phyloP scores from a whole-genome alignment of 1,139 yeast species.

The Saccharomycopsis crataegensis region DNA sequence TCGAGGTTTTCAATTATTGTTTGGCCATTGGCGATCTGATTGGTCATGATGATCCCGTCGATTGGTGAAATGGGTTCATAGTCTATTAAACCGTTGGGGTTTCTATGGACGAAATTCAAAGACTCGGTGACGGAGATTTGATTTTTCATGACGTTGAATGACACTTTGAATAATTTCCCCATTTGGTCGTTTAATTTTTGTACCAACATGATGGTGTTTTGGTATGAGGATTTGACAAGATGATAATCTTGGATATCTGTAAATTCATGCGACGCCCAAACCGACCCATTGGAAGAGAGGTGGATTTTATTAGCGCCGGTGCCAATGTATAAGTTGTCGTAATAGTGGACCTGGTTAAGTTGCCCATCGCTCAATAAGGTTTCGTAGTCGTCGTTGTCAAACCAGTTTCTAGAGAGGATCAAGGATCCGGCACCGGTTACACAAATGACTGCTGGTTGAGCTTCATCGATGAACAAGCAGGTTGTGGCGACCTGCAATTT shows the following conservation, averaged over 20 bases:
- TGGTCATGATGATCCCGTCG: slow-evolving; percentile 2
- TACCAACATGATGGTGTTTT: slow-evolving; percentile 4
- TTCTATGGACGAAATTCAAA: slow-evolving; percentile 1
- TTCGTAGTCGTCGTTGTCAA: not conserved
- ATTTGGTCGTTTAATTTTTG: not conserved
- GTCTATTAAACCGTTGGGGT: slow-evolving; percentile 2
- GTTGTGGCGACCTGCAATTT: not conserved
- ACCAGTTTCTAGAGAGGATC: not conserved
- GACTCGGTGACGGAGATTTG: not conserved
- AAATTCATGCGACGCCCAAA: slow-evolving; percentile 4
- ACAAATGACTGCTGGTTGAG: not conserved
- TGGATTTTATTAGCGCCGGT: not conserved
- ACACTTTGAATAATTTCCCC: slow-evolving; percentile 3
- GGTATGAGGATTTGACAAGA: slow-evolving; percentile 3
- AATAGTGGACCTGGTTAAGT: not conserved
- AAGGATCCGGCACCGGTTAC: slow-evolving; percentile 4
- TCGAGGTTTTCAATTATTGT: not conserved
- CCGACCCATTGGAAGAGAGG: slow-evolving; percentile 6
- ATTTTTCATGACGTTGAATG: slow-evolving; percentile 2
- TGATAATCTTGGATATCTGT: not conserved
- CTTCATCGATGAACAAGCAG: not conserved
- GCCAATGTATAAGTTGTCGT: slow-evolving; percentile 3
- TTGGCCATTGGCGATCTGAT: not conserved
- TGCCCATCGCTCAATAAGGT: not conserved
- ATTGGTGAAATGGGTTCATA: slow-evolving; percentile 1